Percentiles rank a stretch among this genome's conserved stretches.
phyloP scores from a whole-genome alignment of 257 asterid genomes.

The Ilex asprella region DNA sequence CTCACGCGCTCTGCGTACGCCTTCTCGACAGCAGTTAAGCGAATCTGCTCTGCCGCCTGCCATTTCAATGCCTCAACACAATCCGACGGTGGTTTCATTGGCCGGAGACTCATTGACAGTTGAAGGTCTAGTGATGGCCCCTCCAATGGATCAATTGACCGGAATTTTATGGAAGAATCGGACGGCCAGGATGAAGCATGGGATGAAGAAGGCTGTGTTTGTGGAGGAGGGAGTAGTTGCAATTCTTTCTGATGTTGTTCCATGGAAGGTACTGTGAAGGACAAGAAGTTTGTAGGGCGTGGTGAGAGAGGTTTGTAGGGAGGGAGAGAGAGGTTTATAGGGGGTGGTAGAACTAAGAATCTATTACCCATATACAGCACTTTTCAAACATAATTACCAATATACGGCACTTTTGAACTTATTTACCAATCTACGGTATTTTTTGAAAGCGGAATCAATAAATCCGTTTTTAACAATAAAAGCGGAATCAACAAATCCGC shows the following conservation, averaged over 20 bases:
- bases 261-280: conserved; percentile 24
- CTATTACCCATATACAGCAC: no score
- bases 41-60: conserved; percentile 79
- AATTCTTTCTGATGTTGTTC: conserved; percentile 60
- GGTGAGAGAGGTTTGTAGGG: neutral
- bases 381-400: no score
- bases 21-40: conserved; percentile 69
- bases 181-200: conserved; percentile 30
- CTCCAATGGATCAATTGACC: conserved; percentile 24
- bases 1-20: conserved; percentile 75
- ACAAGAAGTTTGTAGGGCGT: neutral
- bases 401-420: no score
- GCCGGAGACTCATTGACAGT: conserved; percentile 46
- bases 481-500: no score
- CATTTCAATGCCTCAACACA: conserved; percentile 49
- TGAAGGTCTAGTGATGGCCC: conserved; percentile 70
- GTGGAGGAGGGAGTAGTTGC: conserved; percentile 44
- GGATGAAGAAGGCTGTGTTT: conserved; percentile 21
- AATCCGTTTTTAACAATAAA: no score
- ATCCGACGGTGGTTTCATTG: conserved; percentile 33
- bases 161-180: conserved; percentile 17
- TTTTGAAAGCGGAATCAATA: no score
- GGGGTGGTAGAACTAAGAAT: neutral
- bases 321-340: neutral
- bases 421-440: no score